Conservation (phyloP, 352 stramenopile genomes). For the Globisporangium paroecandrum region DNA sequence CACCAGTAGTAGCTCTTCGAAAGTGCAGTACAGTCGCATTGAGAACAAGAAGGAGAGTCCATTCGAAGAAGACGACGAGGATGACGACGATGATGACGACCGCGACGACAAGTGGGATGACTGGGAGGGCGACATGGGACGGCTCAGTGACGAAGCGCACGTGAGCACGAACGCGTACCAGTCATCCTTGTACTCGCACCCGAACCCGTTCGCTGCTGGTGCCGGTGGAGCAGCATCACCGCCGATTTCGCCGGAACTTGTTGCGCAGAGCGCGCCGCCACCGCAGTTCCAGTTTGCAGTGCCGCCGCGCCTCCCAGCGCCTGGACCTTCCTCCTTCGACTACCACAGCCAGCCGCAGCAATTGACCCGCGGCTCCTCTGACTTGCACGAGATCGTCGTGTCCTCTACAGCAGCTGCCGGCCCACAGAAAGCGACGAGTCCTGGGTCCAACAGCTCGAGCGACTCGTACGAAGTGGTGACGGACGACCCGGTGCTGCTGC, state of each 20-base stretch:
- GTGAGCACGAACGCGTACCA: slow-evolving; percentile 23
- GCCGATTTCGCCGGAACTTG: slow-evolving; percentile 14
- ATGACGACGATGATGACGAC: slow-evolving; percentile 44
- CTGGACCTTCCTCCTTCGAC: not conserved
- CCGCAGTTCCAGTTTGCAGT: slow-evolving; percentile 26
- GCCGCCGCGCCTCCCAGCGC: slow-evolving; percentile 21
- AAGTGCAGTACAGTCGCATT: slow-evolving; percentile 69
- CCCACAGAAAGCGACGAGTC: slow-evolving; percentile 22
- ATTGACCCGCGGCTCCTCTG: not conserved
- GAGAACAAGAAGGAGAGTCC: slow-evolving; percentile 47
- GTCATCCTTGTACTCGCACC: slow-evolving; percentile 33
- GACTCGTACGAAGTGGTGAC: slow-evolving; percentile 67
- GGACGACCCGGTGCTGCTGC: slow-evolving; percentile 30
- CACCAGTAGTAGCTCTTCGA: slow-evolving; percentile 23
- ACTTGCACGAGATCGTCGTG: slow-evolving; percentile 31
- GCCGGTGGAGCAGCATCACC: slow-evolving; percentile 10
- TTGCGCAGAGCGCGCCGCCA: slow-evolving; percentile 8
- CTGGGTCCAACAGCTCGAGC: slow-evolving; percentile 63
- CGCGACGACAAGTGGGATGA: slow-evolving; percentile 64
- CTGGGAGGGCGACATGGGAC: slow-evolving; percentile 43
- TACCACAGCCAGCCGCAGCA: slow-evolving; percentile 3
- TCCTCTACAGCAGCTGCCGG: slow-evolving; percentile 2
- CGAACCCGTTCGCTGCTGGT: slow-evolving; percentile 39
- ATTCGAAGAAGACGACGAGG: slow-evolving; percentile 42
- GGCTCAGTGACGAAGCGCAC: slow-evolving; percentile 9